phyloP scores from a whole-genome alignment of 345 rosid species.

The Citrus sp. region DNA sequence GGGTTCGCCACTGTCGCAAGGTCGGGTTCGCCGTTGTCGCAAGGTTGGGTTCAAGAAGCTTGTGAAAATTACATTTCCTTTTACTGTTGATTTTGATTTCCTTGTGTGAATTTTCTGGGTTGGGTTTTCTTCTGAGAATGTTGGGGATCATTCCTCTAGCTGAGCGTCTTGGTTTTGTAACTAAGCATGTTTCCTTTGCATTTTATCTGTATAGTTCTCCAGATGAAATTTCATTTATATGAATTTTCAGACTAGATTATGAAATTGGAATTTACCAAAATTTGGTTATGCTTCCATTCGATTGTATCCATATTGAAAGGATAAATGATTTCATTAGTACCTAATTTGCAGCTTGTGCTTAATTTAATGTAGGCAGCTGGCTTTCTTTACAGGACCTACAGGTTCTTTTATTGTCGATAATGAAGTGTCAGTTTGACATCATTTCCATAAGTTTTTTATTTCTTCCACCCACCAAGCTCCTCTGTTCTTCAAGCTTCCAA shows the following conservation, averaged over 20 bases:
- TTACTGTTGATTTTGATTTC: neutral
- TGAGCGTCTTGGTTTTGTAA: conserved; percentile 53
- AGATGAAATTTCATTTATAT: neutral
- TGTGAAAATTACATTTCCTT: neutral
- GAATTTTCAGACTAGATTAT: neutral
- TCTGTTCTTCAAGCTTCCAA: neutral
- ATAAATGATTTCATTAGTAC: neutral
- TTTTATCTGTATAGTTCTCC: neutral
- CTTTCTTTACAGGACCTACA: conserved; percentile 46
- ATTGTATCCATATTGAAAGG: neutral
- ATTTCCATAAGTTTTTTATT: neutral
- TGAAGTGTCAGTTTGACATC: neutral
- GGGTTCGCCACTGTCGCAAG: too few species aligned
- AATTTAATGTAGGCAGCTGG: conserved; percentile 41
- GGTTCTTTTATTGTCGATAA: conserved; percentile 12
- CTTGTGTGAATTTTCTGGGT: conserved; percentile 24
- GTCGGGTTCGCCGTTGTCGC: too few species aligned
- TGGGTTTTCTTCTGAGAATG: conserved; percentile 45
- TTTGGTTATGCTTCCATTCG: neutral
- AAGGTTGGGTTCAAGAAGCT: too few species aligned
- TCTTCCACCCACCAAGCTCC: neutral
- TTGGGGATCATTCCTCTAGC: conserved; percentile 51
- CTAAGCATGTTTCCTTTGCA: conserved; percentile 31
- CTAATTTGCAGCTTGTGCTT: conserved; percentile 7
- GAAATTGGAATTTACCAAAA: neutral